phyloP scores from a whole-genome alignment of 108 stramenopile genomes.

The Seminavis robusta region DNA sequence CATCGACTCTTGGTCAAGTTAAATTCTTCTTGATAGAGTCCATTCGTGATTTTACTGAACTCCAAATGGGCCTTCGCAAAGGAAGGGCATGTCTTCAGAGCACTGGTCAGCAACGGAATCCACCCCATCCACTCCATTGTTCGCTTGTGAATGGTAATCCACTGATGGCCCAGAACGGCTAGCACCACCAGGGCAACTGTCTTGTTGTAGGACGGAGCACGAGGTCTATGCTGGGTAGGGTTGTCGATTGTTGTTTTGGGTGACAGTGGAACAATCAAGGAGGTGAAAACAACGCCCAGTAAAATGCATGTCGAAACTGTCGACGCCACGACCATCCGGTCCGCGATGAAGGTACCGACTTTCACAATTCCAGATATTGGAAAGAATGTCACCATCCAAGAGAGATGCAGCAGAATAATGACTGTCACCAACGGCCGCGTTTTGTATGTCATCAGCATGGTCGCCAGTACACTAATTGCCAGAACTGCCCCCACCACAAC shows the following conservation, averaged over 20 bases:
- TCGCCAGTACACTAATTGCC: conserved; percentile 8
- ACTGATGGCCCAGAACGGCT: too few relatives aligned
- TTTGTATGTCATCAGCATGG: conserved; percentile 24
- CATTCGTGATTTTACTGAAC: conserved; percentile 73
- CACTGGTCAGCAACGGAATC: conserved; percentile 49
- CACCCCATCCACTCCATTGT: conserved; percentile 80
- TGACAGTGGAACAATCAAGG: background rate
- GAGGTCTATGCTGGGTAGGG: background rate
- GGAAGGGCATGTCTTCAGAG: conserved; percentile 60
- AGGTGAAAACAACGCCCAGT: conserved; percentile 26
- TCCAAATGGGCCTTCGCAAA: conserved; percentile 82
- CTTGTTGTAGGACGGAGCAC: too few relatives aligned
- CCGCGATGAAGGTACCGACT: conserved; percentile 83
- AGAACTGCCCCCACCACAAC: conserved; percentile 15
- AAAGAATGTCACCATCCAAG: conserved; percentile 75
- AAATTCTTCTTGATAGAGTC: conserved; percentile 54
- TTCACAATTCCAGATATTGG: conserved; percentile 76
- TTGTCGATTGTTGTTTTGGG: background rate
- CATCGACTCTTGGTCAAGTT: conserved; percentile 49
- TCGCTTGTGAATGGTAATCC: conserved; percentile 46
- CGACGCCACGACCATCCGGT: conserved; percentile 76
- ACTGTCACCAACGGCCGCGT: background rate
- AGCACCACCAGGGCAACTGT: too few relatives aligned
- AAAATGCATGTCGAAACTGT: conserved; percentile 60
- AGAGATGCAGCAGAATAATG: conserved; percentile 33